These are phyloP conservation scores for Mycena chlorophos DNA, from an alignment of 768 basidiomycete genomes.

Conservation along the genomic window DNA sequence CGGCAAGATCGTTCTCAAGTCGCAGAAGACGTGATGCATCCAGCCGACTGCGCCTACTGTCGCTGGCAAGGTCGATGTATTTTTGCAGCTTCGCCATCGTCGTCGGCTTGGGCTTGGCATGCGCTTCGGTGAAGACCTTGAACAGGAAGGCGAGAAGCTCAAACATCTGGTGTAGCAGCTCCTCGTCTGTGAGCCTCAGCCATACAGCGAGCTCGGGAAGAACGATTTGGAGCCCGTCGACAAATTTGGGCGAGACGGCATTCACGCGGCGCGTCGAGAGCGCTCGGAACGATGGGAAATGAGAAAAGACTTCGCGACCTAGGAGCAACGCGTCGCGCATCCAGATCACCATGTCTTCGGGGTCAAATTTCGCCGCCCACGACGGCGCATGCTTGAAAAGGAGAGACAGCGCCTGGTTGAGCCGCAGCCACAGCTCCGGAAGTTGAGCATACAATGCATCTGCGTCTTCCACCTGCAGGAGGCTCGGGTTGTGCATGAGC, in stretches of 20 bases:
- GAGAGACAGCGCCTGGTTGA: slow-evolving; percentile 76
- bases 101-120: slow-evolving; percentile 52
- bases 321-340: slow-evolving; percentile 98
- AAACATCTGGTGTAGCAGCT: slow-evolving; percentile 87
- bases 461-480: slow-evolving; percentile 46
- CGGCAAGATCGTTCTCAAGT: slow-evolving; percentile 64
- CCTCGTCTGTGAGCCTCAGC: slow-evolving; percentile 91
- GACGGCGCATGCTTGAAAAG: slow-evolving; percentile 83
- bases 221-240: slow-evolving; percentile 73
- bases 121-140: slow-evolving; percentile 67
- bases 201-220: slow-evolving; percentile 79
- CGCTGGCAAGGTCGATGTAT: slow-evolving; percentile 59
- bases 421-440: slow-evolving; percentile 75
- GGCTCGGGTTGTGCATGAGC: slow-evolving; percentile 57
- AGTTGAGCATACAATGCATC: slow-evolving; percentile 54
- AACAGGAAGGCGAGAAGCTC: slow-evolving; percentile 79
- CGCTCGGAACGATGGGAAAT: slow-evolving; percentile 77
- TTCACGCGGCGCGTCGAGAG: slow-evolving; percentile 46
- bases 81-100: slow-evolving; percentile 68
- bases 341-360: slow-evolving; percentile 88
- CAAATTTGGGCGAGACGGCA: slow-evolving; percentile 64
- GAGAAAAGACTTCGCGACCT: slow-evolving; percentile 79
- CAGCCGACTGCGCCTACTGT: slow-evolving; percentile 51
- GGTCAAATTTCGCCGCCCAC: slow-evolving; percentile 83
- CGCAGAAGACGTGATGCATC: slow-evolving; percentile 59